A percentile compares a stretch with the other conserved stretches of the same genome.
These are phyloP conservation scores for Sparassis latifolia DNA, from an alignment of 1,284 basidiomycete species.

Conservation along the genomic window DNA sequence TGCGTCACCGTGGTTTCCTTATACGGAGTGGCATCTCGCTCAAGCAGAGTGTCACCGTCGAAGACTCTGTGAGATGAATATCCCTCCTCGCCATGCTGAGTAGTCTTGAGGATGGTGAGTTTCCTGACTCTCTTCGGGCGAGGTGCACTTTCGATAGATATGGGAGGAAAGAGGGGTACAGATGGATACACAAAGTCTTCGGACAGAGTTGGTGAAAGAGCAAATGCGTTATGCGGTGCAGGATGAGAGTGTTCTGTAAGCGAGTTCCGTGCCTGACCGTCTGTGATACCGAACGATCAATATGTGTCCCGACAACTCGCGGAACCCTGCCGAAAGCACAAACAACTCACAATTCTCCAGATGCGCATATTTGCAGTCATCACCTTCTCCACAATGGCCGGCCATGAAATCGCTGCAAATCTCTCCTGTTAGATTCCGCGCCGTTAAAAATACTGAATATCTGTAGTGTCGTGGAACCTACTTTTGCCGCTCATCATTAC, in stretches of 20 bases:
- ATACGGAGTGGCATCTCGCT: background rate
- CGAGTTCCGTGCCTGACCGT: too few species aligned
- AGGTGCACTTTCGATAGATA: background rate
- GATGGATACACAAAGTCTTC: too few species aligned
- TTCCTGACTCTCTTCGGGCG: background rate
- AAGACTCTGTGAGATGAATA: conserved; percentile 2
- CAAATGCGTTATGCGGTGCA: too few species aligned
- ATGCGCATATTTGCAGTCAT: conserved; percentile 34
- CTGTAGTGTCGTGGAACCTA: conserved; percentile 17
- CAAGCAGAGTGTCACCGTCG: background rate
- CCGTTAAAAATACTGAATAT: too few species aligned
- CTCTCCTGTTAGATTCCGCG: conserved; percentile 23
- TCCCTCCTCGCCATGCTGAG: background rate
- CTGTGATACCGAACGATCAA: background rate
- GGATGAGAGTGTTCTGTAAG: too few species aligned
- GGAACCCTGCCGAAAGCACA: background rate
- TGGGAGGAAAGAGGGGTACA: background rate
- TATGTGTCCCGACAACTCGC: background rate
- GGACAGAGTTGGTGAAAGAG: too few species aligned
- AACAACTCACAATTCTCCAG: conserved; percentile 21
- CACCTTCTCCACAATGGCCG: conserved; percentile 31
- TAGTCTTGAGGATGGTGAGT: background rate
- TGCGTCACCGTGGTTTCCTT: background rate
- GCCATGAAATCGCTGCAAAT: conserved; percentile 29
- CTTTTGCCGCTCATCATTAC: conserved; percentile 41